These are phyloP conservation scores for Vickermania ingenoplastis DNA, from an alignment of 208 protist species.

Conservation along the genomic window DNA sequence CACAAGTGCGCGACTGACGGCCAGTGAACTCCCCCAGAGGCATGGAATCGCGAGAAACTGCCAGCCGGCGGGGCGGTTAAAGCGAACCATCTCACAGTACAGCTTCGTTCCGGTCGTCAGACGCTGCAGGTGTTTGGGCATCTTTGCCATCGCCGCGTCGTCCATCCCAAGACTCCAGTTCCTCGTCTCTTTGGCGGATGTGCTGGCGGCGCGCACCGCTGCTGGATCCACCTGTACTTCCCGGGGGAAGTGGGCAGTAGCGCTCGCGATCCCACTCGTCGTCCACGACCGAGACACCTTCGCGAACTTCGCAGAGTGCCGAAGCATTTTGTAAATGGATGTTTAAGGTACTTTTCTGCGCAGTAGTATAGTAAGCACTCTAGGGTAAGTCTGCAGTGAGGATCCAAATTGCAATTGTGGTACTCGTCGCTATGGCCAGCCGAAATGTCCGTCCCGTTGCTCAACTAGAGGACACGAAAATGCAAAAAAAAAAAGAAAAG, in stretches of 20 bases:
- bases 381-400: no score
- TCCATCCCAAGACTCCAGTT: conserved; percentile 46
- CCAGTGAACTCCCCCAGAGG: conserved; percentile 68
- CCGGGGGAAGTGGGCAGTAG: conserved; percentile 68
- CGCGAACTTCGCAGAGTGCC: conserved; percentile 25
- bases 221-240: conserved; percentile 51
- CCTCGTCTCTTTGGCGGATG: conserved; percentile 51
- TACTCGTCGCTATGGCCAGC: no score
- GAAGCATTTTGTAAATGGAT: conserved; percentile 48
- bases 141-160: conserved; percentile 9
- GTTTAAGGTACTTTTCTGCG: no score
- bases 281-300: conserved; percentile 75
- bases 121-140: conserved; percentile 30
- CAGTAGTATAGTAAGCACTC: no score
- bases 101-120: conserved; percentile 22
- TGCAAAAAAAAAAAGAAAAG: no score
- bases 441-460: no score
- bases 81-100: conserved; percentile 56
- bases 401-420: no score
- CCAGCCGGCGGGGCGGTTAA: conserved; percentile 58
- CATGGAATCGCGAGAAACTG: conserved; percentile 68
- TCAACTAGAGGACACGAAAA: no score
- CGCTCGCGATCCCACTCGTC: conserved; percentile 37
- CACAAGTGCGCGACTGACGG: conserved; percentile 70
- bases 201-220: conserved; percentile 16